Evolutionary conservation across 106 monocot genomes (phyloP), one percentile per base, ranked within the genome.

Genomic region (Allium cepa): DNA sequence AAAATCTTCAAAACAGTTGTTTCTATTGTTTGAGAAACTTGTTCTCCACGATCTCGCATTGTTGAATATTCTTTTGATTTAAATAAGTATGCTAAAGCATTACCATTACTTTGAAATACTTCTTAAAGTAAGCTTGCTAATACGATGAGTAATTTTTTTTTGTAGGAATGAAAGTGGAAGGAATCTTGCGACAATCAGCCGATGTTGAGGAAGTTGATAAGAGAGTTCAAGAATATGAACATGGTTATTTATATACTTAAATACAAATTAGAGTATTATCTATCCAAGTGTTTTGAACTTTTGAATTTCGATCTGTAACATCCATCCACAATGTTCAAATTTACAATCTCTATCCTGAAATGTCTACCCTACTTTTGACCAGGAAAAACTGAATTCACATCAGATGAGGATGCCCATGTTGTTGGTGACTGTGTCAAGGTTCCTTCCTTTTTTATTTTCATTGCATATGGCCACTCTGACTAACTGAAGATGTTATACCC

Each of bases 361-460:
- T 52, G 10, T 66, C 15, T 53, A 74, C 65, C 15, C 53, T 56
- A 62, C 63, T 51, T 77, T 36, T 50, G 59, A 56, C 49, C 74
- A 97, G 96, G 96, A 63, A 92, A 71, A 85, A 87, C 80, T 8
- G 96, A 97, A 48, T 97, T 97, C 61, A 14, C 78, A 50, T 66
- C 86, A 62, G 88, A 97, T 70, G 96, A 97, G 75, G 96, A 97
- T 92, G 86, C 92, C 51, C 96, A 97, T 87, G 81, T 97, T 67
- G 81, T 97, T 79, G 96, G 96, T 71, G 96, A 97, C 53, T 97
- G 96, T 80, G 88, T 97, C 27, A 97, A 97, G 85, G 96, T 92
- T 64, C 8, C 22, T 57, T 36, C 36, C 36, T 36, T 36, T 36
- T 36, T 36, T 36, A 36, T 36, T 36, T 36, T 36, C 36, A 22